These are phyloP conservation scores for Phoma sp. DNA, from an alignment of 2,329 filamentous ascomycete species.

Conservation along the genomic window DNA sequence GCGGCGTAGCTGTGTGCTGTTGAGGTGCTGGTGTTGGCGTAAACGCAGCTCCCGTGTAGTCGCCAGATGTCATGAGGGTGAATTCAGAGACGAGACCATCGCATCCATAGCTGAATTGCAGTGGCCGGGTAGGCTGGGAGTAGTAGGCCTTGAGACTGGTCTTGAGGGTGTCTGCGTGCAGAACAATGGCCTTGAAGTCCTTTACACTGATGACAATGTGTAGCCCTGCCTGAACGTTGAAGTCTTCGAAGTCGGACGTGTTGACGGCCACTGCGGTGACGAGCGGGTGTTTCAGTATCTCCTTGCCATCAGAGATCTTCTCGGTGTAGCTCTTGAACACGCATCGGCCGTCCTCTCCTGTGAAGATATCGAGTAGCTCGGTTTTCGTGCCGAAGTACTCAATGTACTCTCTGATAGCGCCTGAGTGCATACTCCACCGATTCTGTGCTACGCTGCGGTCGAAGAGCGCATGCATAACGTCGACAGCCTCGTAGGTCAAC, in stretches of 20 bases:
- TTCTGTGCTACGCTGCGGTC: slow-evolving; percentile 71
- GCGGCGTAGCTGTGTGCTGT: slow-evolving; percentile 50
- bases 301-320: slow-evolving; percentile 75
- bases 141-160: slow-evolving; percentile 73
- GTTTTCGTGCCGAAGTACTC: slow-evolving; percentile 83
- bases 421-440: slow-evolving; percentile 75
- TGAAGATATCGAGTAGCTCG: slow-evolving; percentile 80
- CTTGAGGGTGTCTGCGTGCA: slow-evolving; percentile 74
- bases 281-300: slow-evolving; percentile 79
- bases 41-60: slow-evolving; percentile 55
- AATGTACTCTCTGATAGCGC: slow-evolving; percentile 75
- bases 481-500: slow-evolving; percentile 75
- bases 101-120: slow-evolving; percentile 74
- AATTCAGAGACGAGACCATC: slow-evolving; percentile 77
- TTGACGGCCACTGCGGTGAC: slow-evolving; percentile 82
- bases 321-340: slow-evolving; percentile 85
- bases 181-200: slow-evolving; percentile 80
- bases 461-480: slow-evolving; percentile 81
- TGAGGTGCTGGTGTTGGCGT: slow-evolving; percentile 51
- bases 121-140: slow-evolving; percentile 73
- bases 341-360: slow-evolving; percentile 68
- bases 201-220: slow-evolving; percentile 84
- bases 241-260: slow-evolving; percentile 77
- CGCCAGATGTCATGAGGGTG: slow-evolving; percentile 82
- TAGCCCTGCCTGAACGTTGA: slow-evolving; percentile 75